Percentiles rank a stretch among this genome's conserved stretches.
Evolutionary conservation across 2,329 filamentous ascomycete species (phyloP).

Genomic region (Talaromyces sp.): DNA sequence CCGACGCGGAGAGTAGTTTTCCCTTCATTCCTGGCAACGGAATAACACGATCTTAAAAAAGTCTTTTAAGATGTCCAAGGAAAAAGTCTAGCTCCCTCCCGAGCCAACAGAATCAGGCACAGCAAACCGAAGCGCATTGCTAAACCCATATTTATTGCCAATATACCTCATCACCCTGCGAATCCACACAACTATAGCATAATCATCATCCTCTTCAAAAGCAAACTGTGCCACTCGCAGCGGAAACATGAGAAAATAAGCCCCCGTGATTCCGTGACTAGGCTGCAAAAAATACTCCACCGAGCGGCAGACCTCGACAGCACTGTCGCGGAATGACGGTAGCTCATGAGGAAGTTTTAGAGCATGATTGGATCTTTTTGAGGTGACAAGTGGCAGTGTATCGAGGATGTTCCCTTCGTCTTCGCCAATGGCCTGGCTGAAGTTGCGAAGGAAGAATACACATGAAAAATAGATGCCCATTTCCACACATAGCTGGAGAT

Average conservation of each 20-base stretch:
- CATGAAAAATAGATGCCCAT: background rate
- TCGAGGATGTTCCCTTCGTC: background rate
- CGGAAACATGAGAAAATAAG: background rate
- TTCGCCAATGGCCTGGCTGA: background rate
- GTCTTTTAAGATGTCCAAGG: too few species aligned
- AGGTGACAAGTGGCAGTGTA: background rate
- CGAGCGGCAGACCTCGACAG: background rate
- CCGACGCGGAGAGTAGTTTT: background rate
- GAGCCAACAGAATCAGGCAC: background rate
- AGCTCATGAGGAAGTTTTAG: background rate
- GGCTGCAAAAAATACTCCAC: background rate
- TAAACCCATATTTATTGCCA: background rate
- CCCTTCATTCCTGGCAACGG: too few species aligned
- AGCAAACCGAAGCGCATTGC: background rate
- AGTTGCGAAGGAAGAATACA: background rate
- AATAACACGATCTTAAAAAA: too few species aligned
- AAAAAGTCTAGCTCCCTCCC: background rate
- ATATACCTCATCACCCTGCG: background rate
- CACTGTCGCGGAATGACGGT: background rate
- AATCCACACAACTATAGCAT: background rate
- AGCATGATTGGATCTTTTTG: background rate
- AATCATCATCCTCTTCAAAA: background rate
- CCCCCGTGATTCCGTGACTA: background rate
- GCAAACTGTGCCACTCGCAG: background rate
- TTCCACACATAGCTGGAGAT: background rate